phyloP scores from a whole-genome alignment of 257 asterid species.

The Solanum etuberosum region DNA sequence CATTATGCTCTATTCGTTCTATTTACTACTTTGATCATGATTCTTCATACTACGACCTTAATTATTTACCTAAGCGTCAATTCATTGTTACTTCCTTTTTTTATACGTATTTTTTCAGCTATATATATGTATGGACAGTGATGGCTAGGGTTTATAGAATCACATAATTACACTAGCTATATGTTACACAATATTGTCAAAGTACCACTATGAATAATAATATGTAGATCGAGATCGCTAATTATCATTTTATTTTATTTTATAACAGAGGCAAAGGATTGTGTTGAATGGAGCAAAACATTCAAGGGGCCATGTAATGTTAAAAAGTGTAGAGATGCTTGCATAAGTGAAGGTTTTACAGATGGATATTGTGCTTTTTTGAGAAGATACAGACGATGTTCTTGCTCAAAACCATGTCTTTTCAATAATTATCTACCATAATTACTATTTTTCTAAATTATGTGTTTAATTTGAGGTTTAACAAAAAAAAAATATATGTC shows the following conservation, averaged over 20 bases:
- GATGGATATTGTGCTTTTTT: not conserved
- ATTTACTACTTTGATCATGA: too few relatives aligned
- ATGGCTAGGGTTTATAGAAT: too few relatives aligned
- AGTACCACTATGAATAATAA: not conserved
- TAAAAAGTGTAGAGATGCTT: not conserved
- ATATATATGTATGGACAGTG: not conserved
- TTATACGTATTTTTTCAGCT: too few relatives aligned
- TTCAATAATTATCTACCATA: not conserved
- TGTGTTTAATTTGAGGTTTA: not conserved
- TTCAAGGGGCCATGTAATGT: not conserved
- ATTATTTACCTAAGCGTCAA: too few relatives aligned
- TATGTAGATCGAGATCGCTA: not conserved
- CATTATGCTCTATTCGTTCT: too few relatives aligned
- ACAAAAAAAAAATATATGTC: not conserved
- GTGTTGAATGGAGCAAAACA: not conserved
- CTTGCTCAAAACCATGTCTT: not conserved
- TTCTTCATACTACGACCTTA: too few relatives aligned
- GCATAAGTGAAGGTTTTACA: not conserved
- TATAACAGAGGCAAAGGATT: not conserved
- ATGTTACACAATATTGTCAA: not conserved
- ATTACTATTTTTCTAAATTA: not conserved
- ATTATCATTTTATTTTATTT: not conserved
- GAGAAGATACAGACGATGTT: not conserved
- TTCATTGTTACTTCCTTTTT: too few relatives aligned
- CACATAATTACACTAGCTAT: too few relatives aligned